Conservation (phyloP, 371 early-diverging fungal genomes). For the Mucor racemosus region DNA sequence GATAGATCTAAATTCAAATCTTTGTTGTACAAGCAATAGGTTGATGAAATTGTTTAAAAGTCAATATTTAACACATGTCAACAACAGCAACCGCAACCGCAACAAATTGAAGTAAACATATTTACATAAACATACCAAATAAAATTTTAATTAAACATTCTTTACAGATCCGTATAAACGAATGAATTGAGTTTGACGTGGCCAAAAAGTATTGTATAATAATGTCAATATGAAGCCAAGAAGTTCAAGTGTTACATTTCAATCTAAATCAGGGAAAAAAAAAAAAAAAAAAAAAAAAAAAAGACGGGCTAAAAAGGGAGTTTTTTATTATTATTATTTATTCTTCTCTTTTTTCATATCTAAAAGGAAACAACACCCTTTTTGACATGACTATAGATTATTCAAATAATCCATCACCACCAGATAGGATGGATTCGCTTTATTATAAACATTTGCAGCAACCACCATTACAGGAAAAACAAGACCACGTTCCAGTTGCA, state of each 20-base stretch:
- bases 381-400: conserved; percentile 8
- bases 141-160: background rate
- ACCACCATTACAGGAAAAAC: conserved; percentile 1
- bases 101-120: background rate
- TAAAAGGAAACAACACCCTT: background rate
- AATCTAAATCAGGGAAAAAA: too few species aligned
- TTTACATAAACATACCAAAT: background rate
- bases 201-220: background rate
- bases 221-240: background rate
- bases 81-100: background rate
- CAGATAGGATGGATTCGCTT: conserved; percentile 20
- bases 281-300: background rate
- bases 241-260: background rate
- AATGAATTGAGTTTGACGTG: background rate
- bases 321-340: conserved; percentile 1
- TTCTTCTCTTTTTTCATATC: background rate
- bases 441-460: conserved; percentile 10
- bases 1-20: too few species aligned
- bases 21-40: background rate
- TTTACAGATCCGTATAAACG: background rate
- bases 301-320: background rate
- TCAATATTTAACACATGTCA: background rate
- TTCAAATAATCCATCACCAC: conserved; percentile 7
- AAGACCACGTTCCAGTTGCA: conserved; percentile 29
- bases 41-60: background rate